Base-by-base conservation (phyloP, 164 flowering plant genomes). In the Nymphaea thermarum region DNA sequence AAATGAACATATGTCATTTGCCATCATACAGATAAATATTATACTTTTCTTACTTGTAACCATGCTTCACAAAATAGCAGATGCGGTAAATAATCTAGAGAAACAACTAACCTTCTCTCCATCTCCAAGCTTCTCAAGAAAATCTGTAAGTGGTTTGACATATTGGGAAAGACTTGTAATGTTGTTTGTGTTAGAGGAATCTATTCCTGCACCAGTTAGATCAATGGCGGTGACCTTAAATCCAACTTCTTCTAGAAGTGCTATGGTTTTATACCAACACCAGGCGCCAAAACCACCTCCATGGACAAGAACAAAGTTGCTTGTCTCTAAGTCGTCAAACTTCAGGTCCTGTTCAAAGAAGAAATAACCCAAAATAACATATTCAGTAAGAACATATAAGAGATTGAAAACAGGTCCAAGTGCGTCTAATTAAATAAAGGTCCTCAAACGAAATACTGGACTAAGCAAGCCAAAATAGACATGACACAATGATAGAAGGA, bases 221-320 rank as follows among this genome's bases (percentile, higher is more conserved):
- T 93, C 97, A 47, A 93, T 68, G 2, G 97, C 98, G 72, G 91
- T 84, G 66, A 88, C 96, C 79, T 77, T 85, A 69, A 80, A 93
- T 74, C 97, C 97, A 64, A 73, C 82, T 72, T 91, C 97, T 77
- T 87, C 93, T 18, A 93, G 80, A 68, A 89, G 90, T 43, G 98
- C 83, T 64, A 93, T 93, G 51, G 91, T 86, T 81, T 91, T 93
- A 72, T 93, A 93, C 98, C 98, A 93, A 80, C 98, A 93, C 98
- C 98, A 93, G 72, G 98, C 98, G 62, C 98, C 98, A 84, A 87
- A 93, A 18, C 98, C 97, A 74, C 98, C 98, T 69, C 98, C 98
- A 85, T 93, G 98, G 41, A 93, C 92, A 67, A 93, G 97, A 69
- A 93, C 86, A 75, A 91, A 85, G 80, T 87, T 93, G 64, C 71